Percentiles rank a stretch among this genome's conserved stretches.
These are phyloP conservation scores for Clavariopsis aquatica DNA, from an alignment of 495 filamentous ascomycete species.

Conservation along the genomic window DNA sequence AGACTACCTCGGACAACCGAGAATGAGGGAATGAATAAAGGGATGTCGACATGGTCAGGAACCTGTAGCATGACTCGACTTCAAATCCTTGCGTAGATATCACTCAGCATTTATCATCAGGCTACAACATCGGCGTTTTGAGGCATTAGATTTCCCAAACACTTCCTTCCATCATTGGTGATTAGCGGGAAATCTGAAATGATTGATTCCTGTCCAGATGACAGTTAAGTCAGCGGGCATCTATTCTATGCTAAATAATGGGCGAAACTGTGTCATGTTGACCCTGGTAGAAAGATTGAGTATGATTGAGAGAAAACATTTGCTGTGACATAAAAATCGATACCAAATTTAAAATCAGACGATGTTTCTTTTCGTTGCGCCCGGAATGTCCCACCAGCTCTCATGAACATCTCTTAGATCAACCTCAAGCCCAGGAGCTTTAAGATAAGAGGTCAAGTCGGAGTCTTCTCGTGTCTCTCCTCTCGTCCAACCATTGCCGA, in stretches of 20 bases:
- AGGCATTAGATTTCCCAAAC: neutral
- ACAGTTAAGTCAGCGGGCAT: too few species aligned
- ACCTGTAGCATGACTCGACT: neutral
- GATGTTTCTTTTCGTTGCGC: slow-evolving; percentile 1
- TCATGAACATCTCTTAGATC: slow-evolving; percentile 54
- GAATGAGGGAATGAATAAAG: neutral
- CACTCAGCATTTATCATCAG: neutral
- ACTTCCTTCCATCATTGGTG: neutral
- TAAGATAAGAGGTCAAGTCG: slow-evolving; percentile 56
- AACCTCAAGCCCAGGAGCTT: slow-evolving; percentile 39
- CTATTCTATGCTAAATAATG: too few species aligned
- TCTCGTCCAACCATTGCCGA: slow-evolving; percentile 59
- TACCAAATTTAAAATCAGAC: too few species aligned
- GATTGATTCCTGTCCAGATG: too few species aligned
- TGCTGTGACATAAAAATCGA: too few species aligned
- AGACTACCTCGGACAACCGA: neutral
- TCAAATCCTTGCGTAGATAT: too few species aligned
- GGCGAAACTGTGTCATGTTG: too few species aligned
- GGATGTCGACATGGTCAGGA: neutral
- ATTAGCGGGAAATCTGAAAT: neutral
- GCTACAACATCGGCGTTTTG: neutral
- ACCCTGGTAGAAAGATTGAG: too few species aligned
- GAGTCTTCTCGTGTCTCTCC: slow-evolving; percentile 46
- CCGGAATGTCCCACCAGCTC: slow-evolving; percentile 53
- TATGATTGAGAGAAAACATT: too few species aligned